A percentile compares a stretch with the other conserved stretches of the same genome.
Evolutionary conservation across 306 rosid genomes (phyloP).

Genomic region (Trifolium fragiferum): DNA sequence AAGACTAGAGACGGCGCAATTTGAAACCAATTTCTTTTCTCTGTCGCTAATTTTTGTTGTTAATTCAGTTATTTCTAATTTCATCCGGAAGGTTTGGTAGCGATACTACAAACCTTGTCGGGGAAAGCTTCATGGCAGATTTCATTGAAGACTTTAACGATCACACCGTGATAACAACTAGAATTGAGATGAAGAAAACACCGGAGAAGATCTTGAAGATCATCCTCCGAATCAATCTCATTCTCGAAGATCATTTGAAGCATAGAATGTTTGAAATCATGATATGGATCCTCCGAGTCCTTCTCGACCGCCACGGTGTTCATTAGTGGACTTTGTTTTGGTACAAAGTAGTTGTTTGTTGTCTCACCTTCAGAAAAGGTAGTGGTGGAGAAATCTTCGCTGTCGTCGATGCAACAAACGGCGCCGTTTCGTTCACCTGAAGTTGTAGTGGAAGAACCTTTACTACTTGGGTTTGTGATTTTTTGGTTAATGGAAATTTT

Average conservation of each 20-base stretch:
- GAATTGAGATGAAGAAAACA: constrained; percentile 65
- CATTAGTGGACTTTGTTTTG: constrained; percentile 41
- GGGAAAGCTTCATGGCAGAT: constrained; percentile 57
- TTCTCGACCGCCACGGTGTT: constrained; percentile 62
- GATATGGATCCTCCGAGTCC: constrained; percentile 59
- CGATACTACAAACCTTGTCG: constrained; percentile 17
- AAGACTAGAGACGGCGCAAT: background rate
- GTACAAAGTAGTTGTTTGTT: background rate
- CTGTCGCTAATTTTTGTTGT: background rate
- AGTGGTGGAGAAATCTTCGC: constrained; percentile 49
- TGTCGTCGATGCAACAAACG: constrained; percentile 20
- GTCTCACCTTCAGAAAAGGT: constrained; percentile 46
- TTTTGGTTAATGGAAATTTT: constrained; percentile 7
- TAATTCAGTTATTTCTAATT: background rate
- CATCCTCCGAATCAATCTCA: constrained; percentile 53
- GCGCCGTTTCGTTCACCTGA: constrained; percentile 41
- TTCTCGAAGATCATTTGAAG: constrained; percentile 73
- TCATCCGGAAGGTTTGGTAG: background rate
- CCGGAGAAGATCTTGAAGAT: constrained; percentile 59
- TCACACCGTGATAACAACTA: constrained; percentile 45
- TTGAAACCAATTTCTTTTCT: background rate
- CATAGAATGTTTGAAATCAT: constrained; percentile 67
- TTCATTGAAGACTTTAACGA: constrained; percentile 51
- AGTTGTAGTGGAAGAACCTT: constrained; percentile 51
- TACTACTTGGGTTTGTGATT: constrained; percentile 15